Conservation (phyloP, 768 basidiomycete genomes). For the Suillus subluteus region DNA sequence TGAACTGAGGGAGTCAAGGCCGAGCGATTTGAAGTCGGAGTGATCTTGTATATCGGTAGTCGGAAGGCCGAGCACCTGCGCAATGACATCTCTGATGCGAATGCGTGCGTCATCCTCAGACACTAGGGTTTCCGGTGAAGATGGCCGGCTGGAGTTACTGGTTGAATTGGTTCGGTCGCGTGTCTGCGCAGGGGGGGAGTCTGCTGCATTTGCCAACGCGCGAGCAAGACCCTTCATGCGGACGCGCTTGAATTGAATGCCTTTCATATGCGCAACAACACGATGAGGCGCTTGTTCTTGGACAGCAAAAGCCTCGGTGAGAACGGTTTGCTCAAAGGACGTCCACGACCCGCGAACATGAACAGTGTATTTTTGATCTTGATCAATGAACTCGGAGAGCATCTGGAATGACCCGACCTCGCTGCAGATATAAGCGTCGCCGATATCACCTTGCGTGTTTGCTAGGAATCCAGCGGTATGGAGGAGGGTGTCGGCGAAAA, state of each 20-base stretch:
- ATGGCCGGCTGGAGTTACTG: constrained; percentile 24
- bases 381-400: constrained; percentile 46
- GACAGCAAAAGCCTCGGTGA: constrained; percentile 57
- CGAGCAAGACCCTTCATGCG: constrained; percentile 52
- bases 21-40: constrained; percentile 52
- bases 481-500: constrained; percentile 69
- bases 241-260: constrained; percentile 62
- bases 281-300: constrained; percentile 36
- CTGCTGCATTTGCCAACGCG: constrained; percentile 42
- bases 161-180: constrained; percentile 33
- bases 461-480: constrained; percentile 74
- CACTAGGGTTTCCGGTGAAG: constrained; percentile 46
- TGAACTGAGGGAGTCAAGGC: constrained; percentile 68
- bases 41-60: constrained; percentile 43
- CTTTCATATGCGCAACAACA: constrained; percentile 60
- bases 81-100: constrained; percentile 45
- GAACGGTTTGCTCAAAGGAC: constrained; percentile 46
- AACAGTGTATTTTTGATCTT: constrained; percentile 48
- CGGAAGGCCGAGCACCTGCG: constrained; percentile 42
- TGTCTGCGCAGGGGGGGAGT: constrained; percentile 12
- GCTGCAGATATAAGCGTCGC: constrained; percentile 68
- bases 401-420: constrained; percentile 53
- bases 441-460: constrained; percentile 53
- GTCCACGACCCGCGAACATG: constrained; percentile 53
- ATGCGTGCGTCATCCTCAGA: constrained; percentile 27